Percentiles rank a stretch among this genome's conserved stretches.
Evolutionary conservation across 2,329 filamentous ascomycete species (phyloP).

Genomic region (Monosporascus sp.): DNA sequence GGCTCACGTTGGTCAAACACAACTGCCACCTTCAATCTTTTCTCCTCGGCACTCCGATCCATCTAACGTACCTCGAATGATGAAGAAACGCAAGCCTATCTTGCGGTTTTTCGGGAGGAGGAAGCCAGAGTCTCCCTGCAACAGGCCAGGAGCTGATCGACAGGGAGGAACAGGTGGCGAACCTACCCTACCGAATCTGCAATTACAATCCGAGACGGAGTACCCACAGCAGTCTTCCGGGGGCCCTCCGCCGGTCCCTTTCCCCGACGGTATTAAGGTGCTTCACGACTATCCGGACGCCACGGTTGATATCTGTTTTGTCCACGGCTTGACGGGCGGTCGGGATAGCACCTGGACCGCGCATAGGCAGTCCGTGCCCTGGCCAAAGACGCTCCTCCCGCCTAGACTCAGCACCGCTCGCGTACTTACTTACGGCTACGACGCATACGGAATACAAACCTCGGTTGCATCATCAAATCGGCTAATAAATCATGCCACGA

Average conservation of each 20-base stretch:
- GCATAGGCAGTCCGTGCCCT: constrained; percentile 19
- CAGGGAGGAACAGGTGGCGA: too few relatives aligned
- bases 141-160: too few relatives aligned
- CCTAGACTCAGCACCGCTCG: constrained; percentile 23
- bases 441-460: constrained; percentile 21
- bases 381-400: constrained; percentile 30
- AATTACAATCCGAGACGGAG: too few relatives aligned
- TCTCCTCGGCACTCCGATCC: too few relatives aligned
- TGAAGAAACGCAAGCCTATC: too few relatives aligned
- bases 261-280: background rate
- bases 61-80: too few relatives aligned
- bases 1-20: too few relatives aligned
- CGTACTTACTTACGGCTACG: constrained; percentile 35
- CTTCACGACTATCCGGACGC: background rate
- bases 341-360: constrained; percentile 33
- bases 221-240: too few relatives aligned
- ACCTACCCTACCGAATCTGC: too few relatives aligned
- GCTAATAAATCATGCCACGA: constrained; percentile 24
- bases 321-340: constrained; percentile 35
- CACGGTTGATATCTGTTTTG: constrained; percentile 17
- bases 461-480: constrained; percentile 16
- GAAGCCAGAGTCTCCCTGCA: too few relatives aligned
- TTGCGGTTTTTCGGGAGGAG: too few relatives aligned
- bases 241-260: background rate
- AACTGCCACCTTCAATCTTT: too few relatives aligned